Evolutionary conservation across 1,139 yeast genomes (phyloP), one percentile per base, ranked within the genome.

Genomic region (Saccharomyces hybrid): DNA sequence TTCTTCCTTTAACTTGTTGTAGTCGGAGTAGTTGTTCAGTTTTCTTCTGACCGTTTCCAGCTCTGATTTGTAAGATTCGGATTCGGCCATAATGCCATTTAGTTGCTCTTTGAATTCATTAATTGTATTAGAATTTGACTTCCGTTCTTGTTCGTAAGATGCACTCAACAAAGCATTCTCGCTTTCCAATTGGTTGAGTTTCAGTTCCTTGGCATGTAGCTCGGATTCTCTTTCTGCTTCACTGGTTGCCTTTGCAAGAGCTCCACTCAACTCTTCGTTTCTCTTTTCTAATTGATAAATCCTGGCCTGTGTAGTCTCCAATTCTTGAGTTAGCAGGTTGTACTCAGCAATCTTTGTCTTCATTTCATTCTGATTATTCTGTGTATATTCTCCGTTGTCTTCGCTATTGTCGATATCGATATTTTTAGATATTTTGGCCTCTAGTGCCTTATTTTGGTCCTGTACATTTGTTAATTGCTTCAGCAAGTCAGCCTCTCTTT

Each of bases 1-100:
- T 65, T 90, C 97, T 52, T 80, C 79, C 68, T 88, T 89, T 51
- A 90, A 70, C 60, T 87, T 89, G 54, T 86, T 90, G 69, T 91
- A 90, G 66, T 86, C 91, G 2, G 75, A 72, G 34, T 81, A 78
- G 47, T 71, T 69, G 2, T 72, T 73, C 49, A 83, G 66, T 54
- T 78, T 77, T 53, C 53, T 68, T 62, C 80, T 79, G 59, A 86
- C 73, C 29, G 72, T 68, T 11, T 73, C 75, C 31, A 82, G 70
- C 64, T 87, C 95, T 14, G 71, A 69, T 14, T 72, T 73, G 61
- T 82, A 72, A 48, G 78, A 77, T 1, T 68, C 65, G 3, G 78
- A 64, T 59, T 87, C 89, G 12, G 78, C 79, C 5, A 70, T 59
- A 47, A 71, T 65, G 49, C 71, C 60, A 0, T 72, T 67, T 42